Percentiles rank a stretch among this genome's conserved stretches.
These are phyloP conservation scores for Phanerodontia chrysosporium DNA, from an alignment of 768 basidiomycete genomes.

Conservation along the genomic window DNA sequence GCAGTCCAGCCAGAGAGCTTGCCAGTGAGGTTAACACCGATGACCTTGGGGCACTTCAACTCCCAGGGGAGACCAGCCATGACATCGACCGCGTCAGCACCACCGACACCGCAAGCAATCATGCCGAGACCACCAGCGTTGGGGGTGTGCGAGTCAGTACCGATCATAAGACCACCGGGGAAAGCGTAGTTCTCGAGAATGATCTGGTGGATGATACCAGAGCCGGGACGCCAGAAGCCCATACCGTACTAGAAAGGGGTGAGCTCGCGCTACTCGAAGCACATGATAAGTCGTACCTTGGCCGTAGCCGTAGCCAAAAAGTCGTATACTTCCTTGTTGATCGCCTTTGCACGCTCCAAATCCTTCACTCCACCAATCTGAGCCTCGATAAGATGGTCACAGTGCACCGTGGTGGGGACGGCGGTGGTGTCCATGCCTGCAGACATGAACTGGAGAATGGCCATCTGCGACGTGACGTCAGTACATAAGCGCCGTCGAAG, in stretches of 20 bases:
- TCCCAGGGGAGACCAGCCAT: constrained; percentile 99
- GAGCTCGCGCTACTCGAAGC: neutral
- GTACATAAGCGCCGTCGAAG: constrained; percentile 5
- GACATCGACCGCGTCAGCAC: constrained; percentile 98
- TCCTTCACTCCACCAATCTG: constrained; percentile 93
- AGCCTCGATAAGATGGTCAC: constrained; percentile 98
- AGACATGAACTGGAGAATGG: constrained; percentile 99
- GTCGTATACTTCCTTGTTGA: constrained; percentile 99
- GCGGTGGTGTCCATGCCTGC: constrained; percentile 97
- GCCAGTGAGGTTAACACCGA: constrained; percentile 94
- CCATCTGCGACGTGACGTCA: constrained; percentile 69
- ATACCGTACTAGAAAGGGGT: constrained; percentile 73
- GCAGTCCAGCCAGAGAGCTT: constrained; percentile 97
- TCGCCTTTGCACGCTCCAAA: constrained; percentile 84
- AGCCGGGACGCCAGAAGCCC: constrained; percentile 99
- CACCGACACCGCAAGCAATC: constrained; percentile 99
- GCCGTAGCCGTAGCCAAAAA: constrained; percentile 97
- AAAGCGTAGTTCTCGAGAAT: constrained; percentile 99
- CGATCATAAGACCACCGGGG: constrained; percentile 99
- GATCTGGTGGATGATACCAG: constrained; percentile 99
- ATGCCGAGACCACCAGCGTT: constrained; percentile 99
- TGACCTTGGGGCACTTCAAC: constrained; percentile 98
- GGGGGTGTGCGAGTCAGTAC: constrained; percentile 98
- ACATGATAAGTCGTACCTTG: constrained; percentile 46
- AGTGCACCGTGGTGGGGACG: constrained; percentile 98